Evolutionary conservation across 225 moss, liverwort and hornwort species (phyloP).

Genomic region (Sphagnum tenellum): DNA sequence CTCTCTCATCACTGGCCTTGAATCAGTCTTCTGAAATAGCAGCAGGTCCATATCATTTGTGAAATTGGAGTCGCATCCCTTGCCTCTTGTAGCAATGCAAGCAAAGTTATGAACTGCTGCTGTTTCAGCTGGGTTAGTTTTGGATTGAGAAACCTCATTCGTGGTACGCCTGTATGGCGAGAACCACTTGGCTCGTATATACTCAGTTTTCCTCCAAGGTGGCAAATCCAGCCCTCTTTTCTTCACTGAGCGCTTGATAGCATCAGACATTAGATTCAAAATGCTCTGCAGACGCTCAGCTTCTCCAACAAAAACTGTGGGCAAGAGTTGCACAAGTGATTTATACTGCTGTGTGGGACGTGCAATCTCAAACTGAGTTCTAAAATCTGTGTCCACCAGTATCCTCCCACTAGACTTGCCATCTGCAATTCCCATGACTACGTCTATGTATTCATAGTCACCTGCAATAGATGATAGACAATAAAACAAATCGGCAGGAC

Average conservation of each 20-base stretch:
- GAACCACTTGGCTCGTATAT: constrained; percentile 83
- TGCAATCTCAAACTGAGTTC: constrained; percentile 79
- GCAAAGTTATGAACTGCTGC: constrained; percentile 18
- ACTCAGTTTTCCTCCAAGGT: constrained; percentile 88
- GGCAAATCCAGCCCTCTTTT: constrained; percentile 76
- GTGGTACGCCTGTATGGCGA: constrained; percentile 69
- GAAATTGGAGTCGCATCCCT: constrained; percentile 60
- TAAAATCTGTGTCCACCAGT: constrained; percentile 69
- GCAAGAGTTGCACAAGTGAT: constrained; percentile 42
- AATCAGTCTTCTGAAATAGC: constrained; percentile 33
- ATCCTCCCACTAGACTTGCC: constrained; percentile 25
- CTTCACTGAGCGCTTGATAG: constrained; percentile 72
- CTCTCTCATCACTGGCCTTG: constrained; percentile 21
- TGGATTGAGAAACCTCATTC: constrained; percentile 26
- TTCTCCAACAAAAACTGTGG: constrained; percentile 55
- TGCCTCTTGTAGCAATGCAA: constrained; percentile 37
- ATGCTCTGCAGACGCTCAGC: constrained; percentile 64
- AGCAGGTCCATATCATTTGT: constrained; percentile 50
- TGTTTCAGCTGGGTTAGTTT: background rate
- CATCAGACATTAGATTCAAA: constrained; percentile 66
- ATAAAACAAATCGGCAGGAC: no score
- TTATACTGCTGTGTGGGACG: constrained; percentile 57
- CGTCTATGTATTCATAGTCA: constrained; percentile 85
- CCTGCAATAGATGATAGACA: no score
- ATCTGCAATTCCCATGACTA: constrained; percentile 6